Conservation (phyloP, 352 stramenopile genomes). For the Globisporangium polare region DNA sequence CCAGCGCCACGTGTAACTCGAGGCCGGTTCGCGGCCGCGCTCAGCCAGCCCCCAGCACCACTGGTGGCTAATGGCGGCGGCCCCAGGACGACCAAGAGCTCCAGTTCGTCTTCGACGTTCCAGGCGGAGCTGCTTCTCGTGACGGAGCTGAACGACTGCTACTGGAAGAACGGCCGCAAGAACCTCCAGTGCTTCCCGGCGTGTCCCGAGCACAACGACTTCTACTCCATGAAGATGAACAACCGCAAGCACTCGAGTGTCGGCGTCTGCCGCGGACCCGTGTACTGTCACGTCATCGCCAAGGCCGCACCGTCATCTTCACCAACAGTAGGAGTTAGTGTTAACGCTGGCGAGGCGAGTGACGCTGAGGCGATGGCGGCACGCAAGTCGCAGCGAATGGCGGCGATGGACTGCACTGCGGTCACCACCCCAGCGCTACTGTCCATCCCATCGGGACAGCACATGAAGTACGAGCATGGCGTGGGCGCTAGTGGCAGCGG, state of each 20-base stretch:
- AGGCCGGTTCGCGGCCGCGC: background rate
- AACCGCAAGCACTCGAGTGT: conserved; percentile 85
- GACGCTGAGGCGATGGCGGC: background rate
- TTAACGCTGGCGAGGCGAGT: background rate
- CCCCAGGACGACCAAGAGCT: background rate
- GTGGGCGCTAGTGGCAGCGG: conserved; percentile 35
- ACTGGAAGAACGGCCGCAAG: conserved; percentile 90
- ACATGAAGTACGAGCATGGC: conserved; percentile 58
- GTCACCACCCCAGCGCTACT: background rate
- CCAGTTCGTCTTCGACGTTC: background rate
- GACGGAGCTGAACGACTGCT: conserved; percentile 64
- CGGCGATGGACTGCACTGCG: background rate
- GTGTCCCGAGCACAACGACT: conserved; percentile 85
- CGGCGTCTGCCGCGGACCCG: conserved; percentile 71
- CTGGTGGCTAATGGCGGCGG: background rate
- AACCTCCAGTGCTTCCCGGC: conserved; percentile 88
- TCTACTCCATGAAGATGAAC: conserved; percentile 90
- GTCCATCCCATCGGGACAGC: conserved; percentile 22
- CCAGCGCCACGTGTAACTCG: background rate
- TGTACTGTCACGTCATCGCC: conserved; percentile 74
- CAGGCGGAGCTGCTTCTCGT: conserved; percentile 31
- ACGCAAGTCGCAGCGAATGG: background rate
- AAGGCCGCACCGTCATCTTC: conserved; percentile 13
- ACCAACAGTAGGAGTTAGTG: background rate
- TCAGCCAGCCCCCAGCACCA: background rate